A percentile compares a stretch with the other conserved stretches of the same genome.
Evolutionary conservation across 2,329 filamentous ascomycete genomes (phyloP).

Genomic region (Niveomyces coronatus): DNA sequence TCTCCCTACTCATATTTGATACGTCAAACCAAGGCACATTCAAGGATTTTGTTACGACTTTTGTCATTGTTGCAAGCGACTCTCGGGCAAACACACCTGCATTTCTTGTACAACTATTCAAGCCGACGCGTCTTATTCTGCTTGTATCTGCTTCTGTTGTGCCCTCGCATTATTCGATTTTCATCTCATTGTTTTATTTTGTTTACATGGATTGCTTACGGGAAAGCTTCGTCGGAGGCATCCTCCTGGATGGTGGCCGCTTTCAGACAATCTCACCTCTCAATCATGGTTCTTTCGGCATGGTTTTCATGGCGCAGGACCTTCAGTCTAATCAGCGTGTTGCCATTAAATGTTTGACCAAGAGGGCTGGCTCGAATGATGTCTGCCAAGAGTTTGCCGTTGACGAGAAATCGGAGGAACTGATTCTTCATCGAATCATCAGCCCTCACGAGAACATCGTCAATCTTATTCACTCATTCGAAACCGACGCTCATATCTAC

Average conservation of each 20-base stretch:
- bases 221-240: conserved; percentile 68
- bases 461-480: conserved; percentile 82
- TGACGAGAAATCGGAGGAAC: conserved; percentile 75
- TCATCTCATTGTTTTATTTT: conserved; percentile 10
- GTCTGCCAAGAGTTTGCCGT: conserved; percentile 55
- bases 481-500: conserved; percentile 83
- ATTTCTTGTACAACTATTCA: conserved; percentile 10
- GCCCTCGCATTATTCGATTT: conserved; percentile 17
- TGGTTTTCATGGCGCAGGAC: conserved; percentile 92
- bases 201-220: conserved; percentile 70
- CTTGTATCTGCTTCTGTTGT: conserved; percentile 19
- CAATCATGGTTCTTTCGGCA: conserved; percentile 97
- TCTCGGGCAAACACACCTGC: conserved; percentile 6
- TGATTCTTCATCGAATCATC: conserved; percentile 69
- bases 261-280: conserved; percentile 88
- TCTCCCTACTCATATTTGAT: conserved; percentile 6
- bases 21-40: conserved; percentile 2
- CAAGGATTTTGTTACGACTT: conserved; percentile 2
- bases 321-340: conserved; percentile 66
- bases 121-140: conserved; percentile 11
- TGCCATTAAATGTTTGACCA: conserved; percentile 93
- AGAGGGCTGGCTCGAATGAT: conserved; percentile 55
- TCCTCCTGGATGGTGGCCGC: conserved; percentile 68
- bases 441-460: conserved; percentile 83
- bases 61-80: conserved; percentile 6